Evolutionary conservation across 2,329 filamentous ascomycete genomes (phyloP), one percentile per base, ranked within the genome.

Genomic region (Kalmusia sp.): DNA sequence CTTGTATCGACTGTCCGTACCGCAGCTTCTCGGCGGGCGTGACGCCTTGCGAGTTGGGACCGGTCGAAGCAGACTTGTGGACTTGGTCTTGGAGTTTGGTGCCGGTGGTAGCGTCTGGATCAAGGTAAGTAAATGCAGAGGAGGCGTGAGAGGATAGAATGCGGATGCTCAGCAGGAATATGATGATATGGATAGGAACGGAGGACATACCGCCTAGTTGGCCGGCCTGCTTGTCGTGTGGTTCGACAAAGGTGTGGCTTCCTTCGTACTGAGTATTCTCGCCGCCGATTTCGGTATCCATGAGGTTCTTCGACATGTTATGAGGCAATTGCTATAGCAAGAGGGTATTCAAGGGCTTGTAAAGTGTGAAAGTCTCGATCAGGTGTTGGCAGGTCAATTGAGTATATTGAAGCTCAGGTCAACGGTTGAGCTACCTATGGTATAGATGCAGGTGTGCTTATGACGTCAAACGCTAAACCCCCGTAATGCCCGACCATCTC

Each of bases 211-310:
- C 73, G 55, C 82, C 81, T 24, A 88, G 67, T 65, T 87, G 83
- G 6, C 85, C 86, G 21, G 78, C 76, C 52, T 82, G 77, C 61
- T 85, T 87, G 14, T 74, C 70, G 46, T 80, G 80, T 0, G 80
- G 77, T 14, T 79, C 59, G 2, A 76, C 79, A 49, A 81, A 77
- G n/a, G 76, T 79, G 44, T 81, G 70, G 46, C 80, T 79, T 44
- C 79, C 82, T 74, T 87, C 85, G 70, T 88, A 87, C 80, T 85
- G 85, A 4, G 80, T 82, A 52, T 79, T 79, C 70, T 87, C 84
- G 59, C 86, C 86, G 64, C 86, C 85, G 15, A 78, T 77, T 52
- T 81, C 80, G 25, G 82, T 86, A 61, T 85, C 79, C 79, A 87
- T 82, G 35, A 87, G 74, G 58, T 80, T 79, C 15, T 76, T 72